A percentile compares a stretch with the other conserved stretches of the same genome.
Conservation (phyloP, 1,284 basidiomycete genomes). For the Ustilago trichophora region DNA sequence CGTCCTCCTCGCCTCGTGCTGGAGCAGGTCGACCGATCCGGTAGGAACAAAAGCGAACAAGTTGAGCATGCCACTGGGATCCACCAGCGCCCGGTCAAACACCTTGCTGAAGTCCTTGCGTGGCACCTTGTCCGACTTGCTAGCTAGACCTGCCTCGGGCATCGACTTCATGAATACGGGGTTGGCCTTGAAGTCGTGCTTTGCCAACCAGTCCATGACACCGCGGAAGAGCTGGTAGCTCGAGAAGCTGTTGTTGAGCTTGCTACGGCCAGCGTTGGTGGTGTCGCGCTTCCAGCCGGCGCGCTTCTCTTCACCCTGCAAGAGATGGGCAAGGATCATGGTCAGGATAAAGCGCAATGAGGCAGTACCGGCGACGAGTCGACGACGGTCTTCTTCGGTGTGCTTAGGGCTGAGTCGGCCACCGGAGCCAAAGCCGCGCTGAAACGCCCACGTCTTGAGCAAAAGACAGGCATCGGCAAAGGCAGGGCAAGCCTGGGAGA, state of each 20-base stretch:
- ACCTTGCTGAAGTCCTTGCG: constrained; percentile 62
- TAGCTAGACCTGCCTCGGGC: constrained; percentile 48
- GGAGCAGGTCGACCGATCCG: constrained; percentile 76
- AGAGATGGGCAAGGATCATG: constrained; percentile 65
- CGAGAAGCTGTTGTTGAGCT: constrained; percentile 77
- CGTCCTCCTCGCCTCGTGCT: constrained; percentile 62
- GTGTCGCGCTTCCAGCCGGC: constrained; percentile 27
- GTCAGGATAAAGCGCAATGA: constrained; percentile 75
- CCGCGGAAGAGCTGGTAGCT: constrained; percentile 88
- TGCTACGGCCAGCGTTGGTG: constrained; percentile 68
- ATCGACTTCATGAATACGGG: constrained; percentile 73
- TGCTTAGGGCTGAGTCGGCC: constrained; percentile 63
- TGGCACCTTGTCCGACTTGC: constrained; percentile 60
- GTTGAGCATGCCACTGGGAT: constrained; percentile 82
- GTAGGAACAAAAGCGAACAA: constrained; percentile 70
- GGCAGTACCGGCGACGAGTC: constrained; percentile 63
- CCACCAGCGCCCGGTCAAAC: constrained; percentile 75
- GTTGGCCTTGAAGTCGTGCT: constrained; percentile 75
- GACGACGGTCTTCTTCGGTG: constrained; percentile 15
- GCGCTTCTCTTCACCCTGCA: constrained; percentile 65
- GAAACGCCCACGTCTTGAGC: constrained; percentile 88
- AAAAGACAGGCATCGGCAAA: constrained; percentile 81
- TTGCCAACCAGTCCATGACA: constrained; percentile 77
- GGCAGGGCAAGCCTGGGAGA: constrained; percentile 74
- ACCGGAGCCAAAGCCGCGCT: constrained; percentile 76